Percentiles rank a stretch among this genome's conserved stretches.
These are phyloP conservation scores for Piper longum DNA, from an alignment of 164 flowering plant species.

Conservation along the genomic window DNA sequence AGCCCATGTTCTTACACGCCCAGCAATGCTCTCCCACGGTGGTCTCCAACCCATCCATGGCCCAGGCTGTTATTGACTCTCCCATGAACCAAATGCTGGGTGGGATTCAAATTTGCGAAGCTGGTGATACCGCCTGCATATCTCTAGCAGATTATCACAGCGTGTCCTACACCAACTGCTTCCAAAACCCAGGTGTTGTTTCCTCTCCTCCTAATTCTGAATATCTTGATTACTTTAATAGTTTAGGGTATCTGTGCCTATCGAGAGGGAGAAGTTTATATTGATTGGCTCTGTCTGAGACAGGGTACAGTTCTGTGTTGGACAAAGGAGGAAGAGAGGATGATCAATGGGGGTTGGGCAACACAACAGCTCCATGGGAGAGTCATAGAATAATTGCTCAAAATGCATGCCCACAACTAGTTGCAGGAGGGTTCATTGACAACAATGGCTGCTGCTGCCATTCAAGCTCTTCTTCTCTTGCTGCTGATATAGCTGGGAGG, in stretches of 20 bases:
- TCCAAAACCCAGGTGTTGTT: slow-evolving; percentile 3
- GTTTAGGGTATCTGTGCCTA: no score
- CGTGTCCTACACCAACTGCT: neutral
- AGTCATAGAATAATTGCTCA: neutral
- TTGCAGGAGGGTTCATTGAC: neutral
- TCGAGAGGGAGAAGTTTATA: no score
- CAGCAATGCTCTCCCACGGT: neutral
- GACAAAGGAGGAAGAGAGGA: slow-evolving; percentile 9
- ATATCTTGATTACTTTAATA: no score
- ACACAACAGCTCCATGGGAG: neutral
- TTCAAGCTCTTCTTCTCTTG: slow-evolving; percentile 1
- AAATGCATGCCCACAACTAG: neutral
- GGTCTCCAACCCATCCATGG: slow-evolving; percentile 2
- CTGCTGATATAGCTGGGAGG: slow-evolving; percentile 1
- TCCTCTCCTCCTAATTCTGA: neutral
- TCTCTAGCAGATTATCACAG: neutral
- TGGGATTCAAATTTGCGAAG: neutral
- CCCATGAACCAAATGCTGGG: neutral
- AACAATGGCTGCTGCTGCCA: neutral
- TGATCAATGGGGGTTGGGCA: neutral
- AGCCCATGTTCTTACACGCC: slow-evolving; percentile 3
- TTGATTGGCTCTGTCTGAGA: no score
- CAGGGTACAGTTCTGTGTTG: neutral
- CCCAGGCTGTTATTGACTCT: slow-evolving; percentile 3
- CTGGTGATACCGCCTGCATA: neutral